Evolutionary conservation across 495 filamentous ascomycete species (phyloP), one percentile per base, ranked within the genome.

Genomic region (Hypomontagnella monticulosa): DNA sequence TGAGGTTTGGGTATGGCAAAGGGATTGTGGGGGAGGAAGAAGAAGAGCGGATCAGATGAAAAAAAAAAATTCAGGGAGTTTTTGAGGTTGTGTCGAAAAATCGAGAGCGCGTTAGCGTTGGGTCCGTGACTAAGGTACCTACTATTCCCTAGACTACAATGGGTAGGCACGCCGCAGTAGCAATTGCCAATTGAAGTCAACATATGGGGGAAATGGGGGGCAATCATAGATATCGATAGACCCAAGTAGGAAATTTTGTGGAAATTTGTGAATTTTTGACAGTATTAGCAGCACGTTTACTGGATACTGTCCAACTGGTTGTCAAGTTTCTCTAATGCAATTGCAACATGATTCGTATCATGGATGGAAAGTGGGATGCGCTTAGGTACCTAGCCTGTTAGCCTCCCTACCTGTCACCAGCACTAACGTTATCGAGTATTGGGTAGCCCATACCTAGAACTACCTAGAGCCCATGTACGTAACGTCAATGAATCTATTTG

Each of bases 1-100:
- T 61, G 54, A 73, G 51, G 69, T 65, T 76, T 70, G 57, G 71
- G 69, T 56, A 76, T 68, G 74, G 71, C 69, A 67, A 76, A 72
- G 67, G 58, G 69, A 62, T 69, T 75, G 71, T 67, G 66, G 75
- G 74, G 71, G 74, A 66, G 63, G 23, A 60, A 66, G 47, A 55
- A 60, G 63, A 66, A 71, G 60, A 70, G 40, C 14, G 50, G 55
- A 70, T 71, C 68, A 72, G 66, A 73, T 71, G 69, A 74, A 73
- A 72, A 74, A 71, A n/a, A 71, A 70, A 76, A 72, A 73, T 67
- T 65, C 55, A 69, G 55, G 41, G 63, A 69, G 66, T 69, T 69
- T 27, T 63, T 63, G 60, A 69, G 63, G 66, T 69, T 69, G 66
- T 63, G 66, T 69, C 55, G 66, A 62, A 74, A 36, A 72, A 65